A percentile compares a stretch with the other conserved stretches of the same genome.
Evolutionary conservation across 2,329 filamentous ascomycete genomes (phyloP).

Genomic region (Ophiostoma novo-ulmi): DNA sequence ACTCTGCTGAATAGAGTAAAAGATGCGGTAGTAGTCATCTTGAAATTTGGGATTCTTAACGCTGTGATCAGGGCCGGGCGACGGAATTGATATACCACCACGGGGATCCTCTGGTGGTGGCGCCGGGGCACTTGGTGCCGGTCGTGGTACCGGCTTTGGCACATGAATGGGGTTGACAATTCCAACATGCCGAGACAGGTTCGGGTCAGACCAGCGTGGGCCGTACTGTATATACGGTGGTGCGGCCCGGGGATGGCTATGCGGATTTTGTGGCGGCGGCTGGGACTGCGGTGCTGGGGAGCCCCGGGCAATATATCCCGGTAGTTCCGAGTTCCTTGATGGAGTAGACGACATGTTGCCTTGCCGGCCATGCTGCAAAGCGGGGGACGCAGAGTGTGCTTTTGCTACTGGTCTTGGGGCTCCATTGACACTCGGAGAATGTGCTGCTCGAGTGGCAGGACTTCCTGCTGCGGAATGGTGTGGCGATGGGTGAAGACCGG

Average conservation of each 20-base stretch:
- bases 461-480: background rate
- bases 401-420: background rate
- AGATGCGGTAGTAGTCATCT: constrained; percentile 39
- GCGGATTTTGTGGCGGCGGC: background rate
- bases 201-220: background rate
- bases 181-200: background rate
- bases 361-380: background rate
- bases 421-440: background rate
- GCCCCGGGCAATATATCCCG: background rate
- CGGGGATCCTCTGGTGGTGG: background rate
- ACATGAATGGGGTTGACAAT: background rate
- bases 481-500: background rate
- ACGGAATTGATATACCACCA: background rate
- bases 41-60: constrained; percentile 34
- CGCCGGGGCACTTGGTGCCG: background rate
- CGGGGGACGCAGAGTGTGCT: background rate
- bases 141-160: background rate
- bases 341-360: background rate
- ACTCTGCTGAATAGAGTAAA: constrained; percentile 39
- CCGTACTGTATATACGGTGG: background rate
- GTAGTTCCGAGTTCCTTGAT: background rate
- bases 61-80: background rate
- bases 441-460: background rate
- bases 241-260: background rate
- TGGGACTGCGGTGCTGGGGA: background rate